Evolutionary conservation across 2,329 filamentous ascomycete species (phyloP).

Genomic region (Coniochaeta hoffmannii): DNA sequence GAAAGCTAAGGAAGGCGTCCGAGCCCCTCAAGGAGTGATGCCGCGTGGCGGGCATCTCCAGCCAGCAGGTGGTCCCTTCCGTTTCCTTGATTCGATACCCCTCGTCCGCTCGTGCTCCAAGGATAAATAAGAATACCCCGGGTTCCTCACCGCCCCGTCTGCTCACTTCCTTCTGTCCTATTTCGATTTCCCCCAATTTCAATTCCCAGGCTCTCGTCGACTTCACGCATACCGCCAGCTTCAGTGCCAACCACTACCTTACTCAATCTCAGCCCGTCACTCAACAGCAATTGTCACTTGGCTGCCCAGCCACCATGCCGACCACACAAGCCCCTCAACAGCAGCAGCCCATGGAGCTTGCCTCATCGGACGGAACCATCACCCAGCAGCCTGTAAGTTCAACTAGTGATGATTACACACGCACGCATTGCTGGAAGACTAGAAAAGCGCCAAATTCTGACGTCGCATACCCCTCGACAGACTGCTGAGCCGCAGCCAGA

Average conservation of each 20-base stretch:
- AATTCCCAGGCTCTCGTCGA: not conserved
- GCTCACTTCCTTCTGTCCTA: not conserved
- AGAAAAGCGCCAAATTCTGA: not conserved
- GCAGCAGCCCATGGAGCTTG: conserved; percentile 23
- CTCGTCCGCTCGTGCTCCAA: not conserved
- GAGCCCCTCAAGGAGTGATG: not conserved
- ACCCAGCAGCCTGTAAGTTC: conserved; percentile 22
- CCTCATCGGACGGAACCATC: conserved; percentile 13
- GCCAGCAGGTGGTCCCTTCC: not conserved
- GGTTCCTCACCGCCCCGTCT: not conserved
- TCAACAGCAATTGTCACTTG: not conserved
- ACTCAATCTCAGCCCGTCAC: not conserved
- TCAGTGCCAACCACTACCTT: not conserved
- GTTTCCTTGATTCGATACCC: not conserved
- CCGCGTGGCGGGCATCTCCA: too few species aligned
- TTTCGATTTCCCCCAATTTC: not conserved
- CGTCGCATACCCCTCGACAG: conserved; percentile 8
- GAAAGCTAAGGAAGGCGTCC: not conserved
- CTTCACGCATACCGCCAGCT: not conserved
- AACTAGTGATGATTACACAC: not conserved
- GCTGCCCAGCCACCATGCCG: conserved; percentile 18
- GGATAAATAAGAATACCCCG: conserved; percentile 6
- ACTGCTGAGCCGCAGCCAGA: conserved; percentile 18
- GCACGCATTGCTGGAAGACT: not conserved
- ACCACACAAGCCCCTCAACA: conserved; percentile 16